Base-by-base conservation (phyloP, 2,329 filamentous ascomycete species). In the Geosmithia putterillii region DNA sequence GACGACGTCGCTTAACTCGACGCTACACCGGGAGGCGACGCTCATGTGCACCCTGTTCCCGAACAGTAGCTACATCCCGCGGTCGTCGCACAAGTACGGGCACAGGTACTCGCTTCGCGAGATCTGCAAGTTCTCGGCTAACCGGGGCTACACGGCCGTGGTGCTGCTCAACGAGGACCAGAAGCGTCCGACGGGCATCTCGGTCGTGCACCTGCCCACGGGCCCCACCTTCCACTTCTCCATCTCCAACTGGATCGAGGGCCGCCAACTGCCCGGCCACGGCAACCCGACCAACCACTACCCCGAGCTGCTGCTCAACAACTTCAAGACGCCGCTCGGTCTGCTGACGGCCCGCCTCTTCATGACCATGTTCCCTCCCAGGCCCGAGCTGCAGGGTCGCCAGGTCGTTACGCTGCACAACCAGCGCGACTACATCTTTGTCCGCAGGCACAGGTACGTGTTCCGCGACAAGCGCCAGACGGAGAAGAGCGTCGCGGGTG, bases 361-460 rank as follows among this genome's bases (percentile, higher is more conserved):
- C 67, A 57, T 60, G 50, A 62, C 59, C 10, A 50, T 67, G 40
- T 66, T 66, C 62, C 92, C 90, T 0, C 76, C 81, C 0, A 76
- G 79, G 38, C 90, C 92, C 0, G 86, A 96, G 54, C 69, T 96
- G 6, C 73, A 83, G 51, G 90, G 90, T 4, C 72, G 90, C 20
- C 89, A 95, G 56, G 89, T 95, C 1, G 79, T 95, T 8, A 95
- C 90, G 1, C 65, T 95, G 42, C 88, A 95, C 63, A 95, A 95
- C 54, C 89, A 95, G 67, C 82, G 90, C 49, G 90, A 96, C 62
- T 96, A 90, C 62, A 92, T 96, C 53, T 98, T 98, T 60, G 74
- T 96, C 42, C 74, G 92, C 5, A 73, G 89, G 34, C 89, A 96
- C 62, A 74, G 92, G 40, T 98, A 98, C 57, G 76, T 94, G 2